A percentile compares a stretch with the other conserved stretches of the same genome.
These are phyloP conservation scores for Saccharata proteae DNA, from an alignment of 2,329 filamentous ascomycete species.

Conservation along the genomic window DNA sequence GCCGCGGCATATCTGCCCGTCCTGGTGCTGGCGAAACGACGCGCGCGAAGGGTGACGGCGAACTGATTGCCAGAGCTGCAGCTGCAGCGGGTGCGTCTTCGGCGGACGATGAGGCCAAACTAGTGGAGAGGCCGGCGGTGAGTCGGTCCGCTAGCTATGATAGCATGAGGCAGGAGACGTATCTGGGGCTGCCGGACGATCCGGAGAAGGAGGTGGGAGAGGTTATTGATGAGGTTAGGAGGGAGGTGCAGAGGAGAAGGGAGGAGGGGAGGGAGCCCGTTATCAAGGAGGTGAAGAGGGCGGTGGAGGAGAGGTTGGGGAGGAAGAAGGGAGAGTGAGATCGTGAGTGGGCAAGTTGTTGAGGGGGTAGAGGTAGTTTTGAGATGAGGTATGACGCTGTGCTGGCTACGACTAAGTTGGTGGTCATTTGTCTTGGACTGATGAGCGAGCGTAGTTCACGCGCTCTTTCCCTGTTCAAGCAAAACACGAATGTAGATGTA, in stretches of 20 bases:
- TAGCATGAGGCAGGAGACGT: slow-evolving; percentile 8
- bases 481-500: no score
- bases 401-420: no score
- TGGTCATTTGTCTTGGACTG: no score
- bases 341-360: no score
- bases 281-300: no score
- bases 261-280: no score
- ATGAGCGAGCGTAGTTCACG: no score
- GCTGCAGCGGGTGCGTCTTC: slow-evolving; percentile 23
- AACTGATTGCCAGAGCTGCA: slow-evolving; percentile 26
- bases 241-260: slow-evolving; percentile 54
- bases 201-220: slow-evolving; percentile 64
- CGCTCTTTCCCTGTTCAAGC: no score
- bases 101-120: slow-evolving; percentile 7
- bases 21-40: slow-evolving; percentile 6
- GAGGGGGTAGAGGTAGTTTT: no score
- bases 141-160: slow-evolving; percentile 5
- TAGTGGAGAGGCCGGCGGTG: slow-evolving; percentile 3
- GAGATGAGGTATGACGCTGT: no score
- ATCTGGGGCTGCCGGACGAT: slow-evolving; percentile 51
- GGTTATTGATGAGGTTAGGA: slow-evolving; percentile 60
- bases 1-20: slow-evolving; percentile 10
- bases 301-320: no score
- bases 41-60: slow-evolving; percentile 12
- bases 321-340: no score